Evolutionary conservation across 1,284 basidiomycete species (phyloP), one percentile per base, ranked within the genome.

Genomic region (Ganoderma sp.): DNA sequence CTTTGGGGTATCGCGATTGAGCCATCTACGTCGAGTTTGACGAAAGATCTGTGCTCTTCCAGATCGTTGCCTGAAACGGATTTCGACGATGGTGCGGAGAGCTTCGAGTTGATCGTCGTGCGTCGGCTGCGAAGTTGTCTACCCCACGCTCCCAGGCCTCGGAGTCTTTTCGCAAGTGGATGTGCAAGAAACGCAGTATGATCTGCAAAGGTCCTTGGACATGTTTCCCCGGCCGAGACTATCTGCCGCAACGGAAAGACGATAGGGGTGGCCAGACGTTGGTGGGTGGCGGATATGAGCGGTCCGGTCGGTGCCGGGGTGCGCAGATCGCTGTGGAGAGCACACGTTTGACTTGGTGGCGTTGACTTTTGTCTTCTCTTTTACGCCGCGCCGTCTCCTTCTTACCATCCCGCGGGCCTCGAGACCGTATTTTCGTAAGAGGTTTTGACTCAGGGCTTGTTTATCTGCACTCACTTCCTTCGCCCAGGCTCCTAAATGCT

Each of bases 91-190:
- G 52, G 32, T 7, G 32, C 32, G 52, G 32, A 56, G 52, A 25
- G 17, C 52, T 56, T 52, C 48, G 48, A 25, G 22, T 52, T 34
- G 52, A 56, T 56, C 52, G 52, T 56, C 52, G 52, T 56, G 12
- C 32, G 48, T 52, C 48, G 48, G 22, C 48, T 52, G 48, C 12
- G 48, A 52, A 25, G 12, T 52, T 28, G 12, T 48, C 10, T 22
- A 14, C 22, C 48, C 12, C 48, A 25, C 22, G 48, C 14, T 52
- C 28, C 52, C 52, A 28, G 28, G 17, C 52, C 28, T 34, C 52
- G 52, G 52, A 34, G 32, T 17, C 52, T 56, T 56, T 56, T 32
- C 7, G 8, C 12, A 52, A 28, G 1, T 7, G 2, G 25, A 5
- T 8, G 1, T 28, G 22, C 14, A 56, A 56, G 52, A 32, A 32